Evolutionary conservation across 495 filamentous ascomycete species (phyloP).

Genomic region (Cercophora scortea): DNA sequence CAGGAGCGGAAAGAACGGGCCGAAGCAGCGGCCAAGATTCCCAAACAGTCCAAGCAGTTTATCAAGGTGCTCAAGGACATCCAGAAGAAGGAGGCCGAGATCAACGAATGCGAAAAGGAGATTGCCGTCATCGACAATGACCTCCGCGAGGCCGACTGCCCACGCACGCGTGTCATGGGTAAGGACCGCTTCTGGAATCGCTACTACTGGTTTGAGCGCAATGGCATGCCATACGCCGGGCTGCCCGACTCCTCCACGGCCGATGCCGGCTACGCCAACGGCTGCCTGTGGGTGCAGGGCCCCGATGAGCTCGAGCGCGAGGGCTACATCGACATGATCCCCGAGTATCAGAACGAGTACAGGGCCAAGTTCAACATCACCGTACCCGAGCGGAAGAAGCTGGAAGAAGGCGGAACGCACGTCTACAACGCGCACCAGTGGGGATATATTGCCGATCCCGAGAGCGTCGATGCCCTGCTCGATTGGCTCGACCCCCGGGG

Average conservation of each 20-base stretch:
- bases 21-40: slow-evolving; percentile 72
- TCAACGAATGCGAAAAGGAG: slow-evolving; percentile 73
- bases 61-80: slow-evolving; percentile 82
- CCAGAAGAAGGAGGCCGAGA: slow-evolving; percentile 69
- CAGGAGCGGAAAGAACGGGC: slow-evolving; percentile 71
- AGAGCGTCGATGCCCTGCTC: slow-evolving; percentile 67
- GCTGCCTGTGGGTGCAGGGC: slow-evolving; percentile 91
- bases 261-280: slow-evolving; percentile 82
- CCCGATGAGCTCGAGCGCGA: slow-evolving; percentile 82
- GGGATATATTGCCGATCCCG: slow-evolving; percentile 81
- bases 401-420: slow-evolving; percentile 77
- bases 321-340: slow-evolving; percentile 65
- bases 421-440: slow-evolving; percentile 74
- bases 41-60: slow-evolving; percentile 79
- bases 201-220: slow-evolving; percentile 98
- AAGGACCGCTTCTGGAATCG: slow-evolving; percentile 96
- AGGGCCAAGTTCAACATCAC: slow-evolving; percentile 64
- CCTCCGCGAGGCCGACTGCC: slow-evolving; percentile 85
- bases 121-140: slow-evolving; percentile 83
- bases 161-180: slow-evolving; percentile 78
- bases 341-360: slow-evolving; percentile 57
- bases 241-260: slow-evolving; percentile 83
- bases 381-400: slow-evolving; percentile 74
- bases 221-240: slow-evolving; percentile 93
- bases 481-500: slow-evolving; percentile 84